phyloP scores from a whole-genome alignment of 768 basidiomycete genomes.

The Filobasidium wieringae region DNA sequence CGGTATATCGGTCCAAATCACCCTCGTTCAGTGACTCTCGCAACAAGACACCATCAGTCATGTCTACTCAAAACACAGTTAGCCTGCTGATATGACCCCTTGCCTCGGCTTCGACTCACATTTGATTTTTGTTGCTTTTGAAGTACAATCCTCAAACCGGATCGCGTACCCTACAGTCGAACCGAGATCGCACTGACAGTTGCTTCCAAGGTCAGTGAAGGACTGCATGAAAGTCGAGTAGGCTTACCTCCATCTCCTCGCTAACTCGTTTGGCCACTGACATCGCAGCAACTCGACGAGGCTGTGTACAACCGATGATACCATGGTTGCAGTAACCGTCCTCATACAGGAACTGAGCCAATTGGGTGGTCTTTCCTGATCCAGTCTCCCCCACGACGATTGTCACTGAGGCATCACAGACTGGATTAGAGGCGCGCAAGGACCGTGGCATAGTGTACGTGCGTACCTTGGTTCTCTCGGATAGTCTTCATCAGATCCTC shows the following conservation, averaged over 20 bases:
- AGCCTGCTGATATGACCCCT: not conserved
- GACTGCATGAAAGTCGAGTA: not conserved
- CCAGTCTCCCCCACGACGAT: conserved; percentile 99
- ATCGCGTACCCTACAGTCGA: conserved; percentile 90
- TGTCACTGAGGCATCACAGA: conserved; percentile 49
- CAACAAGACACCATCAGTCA: conserved; percentile 98
- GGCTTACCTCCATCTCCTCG: conserved; percentile 89
- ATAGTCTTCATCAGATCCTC: conserved; percentile 80
- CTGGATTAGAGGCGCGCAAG: not conserved
- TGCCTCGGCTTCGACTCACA: conserved; percentile 47
- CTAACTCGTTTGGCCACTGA: conserved; percentile 99
- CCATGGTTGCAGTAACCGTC: conserved; percentile 87
- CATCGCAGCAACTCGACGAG: conserved; percentile 98
- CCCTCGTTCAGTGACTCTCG: conserved; percentile 96
- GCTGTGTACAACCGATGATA: conserved; percentile 92
- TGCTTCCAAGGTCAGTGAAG: not conserved
- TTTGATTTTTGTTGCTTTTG: conserved; percentile 88
- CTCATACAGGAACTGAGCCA: conserved; percentile 89
- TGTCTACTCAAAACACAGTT: conserved; percentile 49
- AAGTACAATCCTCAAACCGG: conserved; percentile 96
- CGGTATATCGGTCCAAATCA: conserved; percentile 91
- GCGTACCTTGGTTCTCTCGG: conserved; percentile 83
- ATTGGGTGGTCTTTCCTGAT: conserved; percentile 94
- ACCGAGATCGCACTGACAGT: conserved; percentile 69
- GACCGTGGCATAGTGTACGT: not conserved